phyloP scores from a whole-genome alignment of 352 stramenopile genomes.

The Phytophthora ohioensis region DNA sequence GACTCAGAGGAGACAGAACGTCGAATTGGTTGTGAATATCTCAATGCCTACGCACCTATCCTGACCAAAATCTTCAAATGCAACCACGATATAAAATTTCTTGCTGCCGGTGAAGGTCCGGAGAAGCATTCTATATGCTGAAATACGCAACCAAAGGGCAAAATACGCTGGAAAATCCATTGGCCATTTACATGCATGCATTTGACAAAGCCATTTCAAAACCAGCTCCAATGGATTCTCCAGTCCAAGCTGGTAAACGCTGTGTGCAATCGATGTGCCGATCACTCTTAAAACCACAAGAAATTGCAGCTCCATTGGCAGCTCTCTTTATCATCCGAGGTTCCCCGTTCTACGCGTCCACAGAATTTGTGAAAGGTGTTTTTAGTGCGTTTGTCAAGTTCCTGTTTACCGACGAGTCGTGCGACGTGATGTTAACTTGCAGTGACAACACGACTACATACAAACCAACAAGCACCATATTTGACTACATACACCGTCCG shows the following conservation, averaged over 20 bases:
- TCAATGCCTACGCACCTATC: not conserved
- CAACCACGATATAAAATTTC: constrained; percentile 12
- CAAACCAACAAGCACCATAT: constrained; percentile 8
- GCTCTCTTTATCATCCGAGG: constrained; percentile 4
- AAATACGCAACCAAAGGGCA: constrained; percentile 14
- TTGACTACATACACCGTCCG: not conserved
- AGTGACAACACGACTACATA: not conserved
- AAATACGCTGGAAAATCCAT: constrained; percentile 11
- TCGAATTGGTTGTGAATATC: constrained; percentile 3
- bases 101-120: constrained; percentile 6
- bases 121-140: constrained; percentile 21
- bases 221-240: not conserved
- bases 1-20: not conserved
- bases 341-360: constrained; percentile 12
- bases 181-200: constrained; percentile 7
- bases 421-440: not conserved
- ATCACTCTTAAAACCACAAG: constrained; percentile 12
- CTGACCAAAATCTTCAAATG: constrained; percentile 2
- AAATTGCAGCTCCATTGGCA: constrained; percentile 4
- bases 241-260: constrained; percentile 1
- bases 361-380: not conserved
- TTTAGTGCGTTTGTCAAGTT: constrained; percentile 1
- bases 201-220: constrained; percentile 9
- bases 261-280: constrained; percentile 22
- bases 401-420: not conserved